phyloP scores from a whole-genome alignment of 2,329 filamentous ascomycete species.

The Colletotrichum australisinense region DNA sequence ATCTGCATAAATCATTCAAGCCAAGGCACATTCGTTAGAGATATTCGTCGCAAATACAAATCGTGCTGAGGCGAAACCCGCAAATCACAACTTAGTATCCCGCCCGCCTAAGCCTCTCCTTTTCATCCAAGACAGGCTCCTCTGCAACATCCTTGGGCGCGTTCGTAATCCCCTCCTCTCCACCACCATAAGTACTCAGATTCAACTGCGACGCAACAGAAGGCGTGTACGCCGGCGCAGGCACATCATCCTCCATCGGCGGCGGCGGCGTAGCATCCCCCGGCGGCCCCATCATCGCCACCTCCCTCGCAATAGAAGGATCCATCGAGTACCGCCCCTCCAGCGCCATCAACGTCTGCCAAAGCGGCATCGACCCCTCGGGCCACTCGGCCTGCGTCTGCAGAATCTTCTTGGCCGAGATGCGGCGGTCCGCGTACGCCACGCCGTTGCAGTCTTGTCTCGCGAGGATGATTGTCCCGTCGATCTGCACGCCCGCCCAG shows the following conservation, averaged over 20 bases:
- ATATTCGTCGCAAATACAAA: not conserved
- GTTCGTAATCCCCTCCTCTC: constrained; percentile 18
- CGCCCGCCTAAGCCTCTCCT: constrained; percentile 16
- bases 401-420: constrained; percentile 50
- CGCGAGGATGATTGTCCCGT: constrained; percentile 82
- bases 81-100: not conserved
- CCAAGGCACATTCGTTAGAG: not conserved
- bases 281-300: constrained; percentile 39
- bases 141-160: constrained; percentile 32
- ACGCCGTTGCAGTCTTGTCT: constrained; percentile 81
- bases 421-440: constrained; percentile 75
- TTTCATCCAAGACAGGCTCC: constrained; percentile 21
- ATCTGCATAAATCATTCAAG: not conserved
- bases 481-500: constrained; percentile 83
- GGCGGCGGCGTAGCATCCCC: constrained; percentile 36
- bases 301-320: constrained; percentile 41
- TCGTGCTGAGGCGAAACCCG: not conserved
- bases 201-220: not conserved
- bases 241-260: constrained; percentile 56
- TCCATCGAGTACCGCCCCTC: constrained; percentile 47
- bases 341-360: constrained; percentile 52
- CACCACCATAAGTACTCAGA: not conserved
- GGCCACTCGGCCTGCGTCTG: constrained; percentile 53
- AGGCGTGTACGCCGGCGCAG: constrained; percentile 21
- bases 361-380: constrained; percentile 48